These are phyloP conservation scores for Boletus subparvulus DNA, from an alignment of 768 basidiomycete species.

Conservation along the genomic window DNA sequence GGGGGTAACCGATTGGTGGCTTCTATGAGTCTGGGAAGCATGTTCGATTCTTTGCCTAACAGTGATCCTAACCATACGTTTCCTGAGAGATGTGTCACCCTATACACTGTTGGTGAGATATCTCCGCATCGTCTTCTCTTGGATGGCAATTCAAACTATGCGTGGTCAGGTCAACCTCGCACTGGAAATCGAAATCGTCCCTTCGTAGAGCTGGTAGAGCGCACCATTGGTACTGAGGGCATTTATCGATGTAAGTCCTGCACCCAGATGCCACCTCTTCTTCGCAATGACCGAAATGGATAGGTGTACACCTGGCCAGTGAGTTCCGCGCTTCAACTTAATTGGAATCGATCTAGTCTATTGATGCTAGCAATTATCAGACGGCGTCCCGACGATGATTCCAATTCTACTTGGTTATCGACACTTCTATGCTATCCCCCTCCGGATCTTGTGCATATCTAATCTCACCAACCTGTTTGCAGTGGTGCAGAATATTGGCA, in stretches of 20 bases:
- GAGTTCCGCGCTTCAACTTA: background rate
- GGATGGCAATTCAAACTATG: background rate
- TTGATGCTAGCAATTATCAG: constrained; percentile 24
- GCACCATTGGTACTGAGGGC: too few relatives aligned
- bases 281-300: background rate
- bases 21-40: background rate
- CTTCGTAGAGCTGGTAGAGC: constrained; percentile 31
- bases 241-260: too few relatives aligned
- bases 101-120: constrained; percentile 49
- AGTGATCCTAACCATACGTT: constrained; percentile 37
- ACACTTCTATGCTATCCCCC: constrained; percentile 37
- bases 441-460: constrained; percentile 15
- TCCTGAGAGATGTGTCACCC: constrained; percentile 19
- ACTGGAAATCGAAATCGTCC: constrained; percentile 36
- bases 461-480: background rate
- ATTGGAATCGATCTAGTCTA: background rate
- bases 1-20: constrained; percentile 27
- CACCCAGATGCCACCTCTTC: background rate
- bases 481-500: constrained; percentile 50
- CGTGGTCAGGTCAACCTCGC: constrained; percentile 47
- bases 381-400: constrained; percentile 54
- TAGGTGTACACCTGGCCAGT: constrained; percentile 49
- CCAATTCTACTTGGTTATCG: constrained; percentile 45
- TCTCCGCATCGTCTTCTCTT: background rate
- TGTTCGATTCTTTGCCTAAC: constrained; percentile 7